Evolutionary conservation across 805 yeast species (phyloP).

Genomic region (Lachancea sp.): DNA sequence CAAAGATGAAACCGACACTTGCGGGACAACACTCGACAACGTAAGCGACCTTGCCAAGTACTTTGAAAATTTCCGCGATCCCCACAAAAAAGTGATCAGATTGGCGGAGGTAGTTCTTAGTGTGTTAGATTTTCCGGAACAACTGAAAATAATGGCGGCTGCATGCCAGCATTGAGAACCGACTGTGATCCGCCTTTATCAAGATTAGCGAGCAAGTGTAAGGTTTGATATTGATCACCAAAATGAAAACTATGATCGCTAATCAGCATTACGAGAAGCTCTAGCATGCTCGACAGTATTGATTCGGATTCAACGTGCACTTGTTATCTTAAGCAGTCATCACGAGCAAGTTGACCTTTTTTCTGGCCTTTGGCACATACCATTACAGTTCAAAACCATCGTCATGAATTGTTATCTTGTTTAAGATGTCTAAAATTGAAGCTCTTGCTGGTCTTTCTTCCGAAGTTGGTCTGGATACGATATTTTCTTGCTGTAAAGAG

Average conservation of each 20-base stretch:
- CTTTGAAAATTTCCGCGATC: conserved; percentile 33
- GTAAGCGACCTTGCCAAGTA: conserved; percentile 36
- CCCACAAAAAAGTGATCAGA: conserved; percentile 35
- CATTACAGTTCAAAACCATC: background rate
- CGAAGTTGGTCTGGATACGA: background rate
- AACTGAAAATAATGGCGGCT: conserved; percentile 42
- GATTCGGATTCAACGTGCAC: too few relatives aligned
- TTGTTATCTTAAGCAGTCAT: too few relatives aligned
- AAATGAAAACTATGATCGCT: too few relatives aligned
- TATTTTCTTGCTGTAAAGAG: conserved; percentile 5
- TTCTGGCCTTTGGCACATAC: too few relatives aligned
- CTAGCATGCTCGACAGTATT: too few relatives aligned
- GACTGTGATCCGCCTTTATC: too few relatives aligned
- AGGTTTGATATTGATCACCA: too few relatives aligned
- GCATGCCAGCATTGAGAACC: conserved; percentile 14
- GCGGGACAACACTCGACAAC: conserved; percentile 33
- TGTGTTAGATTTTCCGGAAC: conserved; percentile 58
- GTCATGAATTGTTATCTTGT: conserved; percentile 5
- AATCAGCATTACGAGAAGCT: too few relatives aligned
- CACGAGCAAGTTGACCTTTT: background rate
- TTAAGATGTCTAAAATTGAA: conserved; percentile 10
- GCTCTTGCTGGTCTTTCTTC: conserved; percentile 7
- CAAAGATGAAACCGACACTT: conserved; percentile 28
- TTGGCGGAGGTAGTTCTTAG: conserved; percentile 57
- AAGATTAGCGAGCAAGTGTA: background rate